These are phyloP conservation scores for Pseudocercospora fuligena DNA, from an alignment of 2,329 filamentous ascomycete species.

Conservation along the genomic window DNA sequence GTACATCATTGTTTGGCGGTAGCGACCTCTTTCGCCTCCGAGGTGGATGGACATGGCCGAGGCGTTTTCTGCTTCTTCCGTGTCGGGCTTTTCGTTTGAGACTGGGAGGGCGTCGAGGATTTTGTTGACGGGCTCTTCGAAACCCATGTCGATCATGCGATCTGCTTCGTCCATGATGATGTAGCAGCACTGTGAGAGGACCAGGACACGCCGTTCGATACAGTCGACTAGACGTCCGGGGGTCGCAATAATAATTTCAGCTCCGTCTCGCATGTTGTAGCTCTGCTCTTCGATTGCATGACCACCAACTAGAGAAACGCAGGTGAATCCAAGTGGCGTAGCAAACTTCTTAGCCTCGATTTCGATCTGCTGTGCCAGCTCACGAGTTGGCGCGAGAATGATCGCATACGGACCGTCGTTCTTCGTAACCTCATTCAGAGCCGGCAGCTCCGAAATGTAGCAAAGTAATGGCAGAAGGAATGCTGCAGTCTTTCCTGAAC, in stretches of 20 bases:
- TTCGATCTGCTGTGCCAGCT: conserved; percentile 97
- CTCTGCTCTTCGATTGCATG: conserved; percentile 94
- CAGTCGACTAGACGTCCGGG: conserved; percentile 96
- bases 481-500: conserved; percentile 96
- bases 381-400: conserved; percentile 93
- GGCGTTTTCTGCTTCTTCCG: conserved; percentile 85
- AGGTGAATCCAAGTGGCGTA: conserved; percentile 85
- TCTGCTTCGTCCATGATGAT: conserved; percentile 99
- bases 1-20: conserved; percentile 99
- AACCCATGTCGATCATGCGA: conserved; percentile 97
- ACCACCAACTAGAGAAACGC: conserved; percentile 97
- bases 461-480: conserved; percentile 91
- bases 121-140: conserved; percentile 96
- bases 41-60: conserved; percentile 82
- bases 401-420: conserved; percentile 98
- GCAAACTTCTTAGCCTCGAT: conserved; percentile 93
- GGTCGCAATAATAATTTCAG: conserved; percentile 98
- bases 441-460: conserved; percentile 89
- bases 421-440: conserved; percentile 81
- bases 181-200: conserved; percentile 96
- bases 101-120: conserved; percentile 94
- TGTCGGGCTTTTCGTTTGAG: conserved; percentile 92
- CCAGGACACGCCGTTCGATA: conserved; percentile 88
- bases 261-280: conserved; percentile 85
- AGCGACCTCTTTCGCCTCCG: conserved; percentile 71